These are phyloP conservation scores for Fusarium bactridioides DNA, from an alignment of 2,329 filamentous ascomycete genomes.

Conservation along the genomic window DNA sequence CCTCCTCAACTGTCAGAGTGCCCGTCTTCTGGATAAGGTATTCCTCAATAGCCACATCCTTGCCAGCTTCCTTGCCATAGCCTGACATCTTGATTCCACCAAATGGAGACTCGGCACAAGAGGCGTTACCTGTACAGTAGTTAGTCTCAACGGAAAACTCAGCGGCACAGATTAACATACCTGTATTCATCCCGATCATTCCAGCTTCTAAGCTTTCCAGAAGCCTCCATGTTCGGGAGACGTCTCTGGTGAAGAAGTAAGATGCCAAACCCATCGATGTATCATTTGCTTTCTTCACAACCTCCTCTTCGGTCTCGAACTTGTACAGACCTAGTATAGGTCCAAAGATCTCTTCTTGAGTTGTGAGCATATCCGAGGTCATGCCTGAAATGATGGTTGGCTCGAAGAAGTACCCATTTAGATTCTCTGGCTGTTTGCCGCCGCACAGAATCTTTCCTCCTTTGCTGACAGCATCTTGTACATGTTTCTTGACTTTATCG, in stretches of 20 bases:
- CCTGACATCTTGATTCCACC: slow-evolving; percentile 25
- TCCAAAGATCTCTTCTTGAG: slow-evolving; percentile 25
- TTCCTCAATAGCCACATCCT: slow-evolving; percentile 53
- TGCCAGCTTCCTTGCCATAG: slow-evolving; percentile 45
- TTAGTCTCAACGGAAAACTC: accelerated
- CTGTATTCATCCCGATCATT: slow-evolving; percentile 21
- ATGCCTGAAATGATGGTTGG: slow-evolving; percentile 15
- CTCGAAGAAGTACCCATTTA: slow-evolving; percentile 8
- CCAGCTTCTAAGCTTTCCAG: slow-evolving; percentile 27
- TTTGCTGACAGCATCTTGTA: slow-evolving; percentile 5
- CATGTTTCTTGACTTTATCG: not conserved
- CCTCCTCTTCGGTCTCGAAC: slow-evolving; percentile 28
- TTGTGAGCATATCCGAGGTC: slow-evolving; percentile 11
- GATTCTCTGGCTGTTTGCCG: not conserved
- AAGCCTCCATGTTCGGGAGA: slow-evolving; percentile 18
- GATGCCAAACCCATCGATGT: slow-evolving; percentile 12
- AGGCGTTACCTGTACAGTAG: slow-evolving; percentile 11
- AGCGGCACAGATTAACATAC: not conserved
- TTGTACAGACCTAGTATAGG: slow-evolving; percentile 12
- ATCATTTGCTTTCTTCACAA: slow-evolving; percentile 13
- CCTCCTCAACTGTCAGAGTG: not conserved
- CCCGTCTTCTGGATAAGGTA: slow-evolving; percentile 52
- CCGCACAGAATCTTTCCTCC: slow-evolving; percentile 3
- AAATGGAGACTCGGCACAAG: slow-evolving; percentile 51
- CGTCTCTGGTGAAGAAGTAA: slow-evolving; percentile 28